Evolutionary conservation across 208 protist genomes (phyloP).

Genomic region (Trypanosoma congolense): DNA sequence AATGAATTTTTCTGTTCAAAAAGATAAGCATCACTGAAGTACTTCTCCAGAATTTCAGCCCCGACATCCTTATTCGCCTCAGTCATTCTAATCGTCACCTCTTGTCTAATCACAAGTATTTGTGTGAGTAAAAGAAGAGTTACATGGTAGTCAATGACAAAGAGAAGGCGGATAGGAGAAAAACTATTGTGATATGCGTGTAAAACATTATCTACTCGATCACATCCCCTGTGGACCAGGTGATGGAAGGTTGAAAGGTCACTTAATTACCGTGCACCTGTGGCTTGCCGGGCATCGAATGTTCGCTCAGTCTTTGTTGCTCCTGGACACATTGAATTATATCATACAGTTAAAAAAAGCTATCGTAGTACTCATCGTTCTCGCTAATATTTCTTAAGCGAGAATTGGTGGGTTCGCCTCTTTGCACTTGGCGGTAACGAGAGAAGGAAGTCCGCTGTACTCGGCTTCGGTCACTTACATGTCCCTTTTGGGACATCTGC

Average conservation of each 20-base stretch:
- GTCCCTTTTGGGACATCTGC: neutral
- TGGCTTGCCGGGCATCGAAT: neutral
- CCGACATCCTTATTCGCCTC: slow-evolving; percentile 3
- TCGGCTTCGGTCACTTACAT: neutral
- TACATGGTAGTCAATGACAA: slow-evolving; percentile 3
- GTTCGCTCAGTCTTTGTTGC: neutral
- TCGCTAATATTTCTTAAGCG: neutral
- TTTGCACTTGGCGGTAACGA: neutral
- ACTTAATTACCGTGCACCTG: no score
- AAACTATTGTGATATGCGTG: no score
- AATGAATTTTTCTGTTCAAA: slow-evolving; percentile 28
- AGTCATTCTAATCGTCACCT: slow-evolving; percentile 7
- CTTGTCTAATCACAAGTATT: neutral
- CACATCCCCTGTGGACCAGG: no score
- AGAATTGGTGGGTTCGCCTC: neutral
- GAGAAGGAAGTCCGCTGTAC: neutral
- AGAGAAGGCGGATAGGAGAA: no score
- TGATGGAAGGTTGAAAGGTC: no score
- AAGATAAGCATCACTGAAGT: slow-evolving; percentile 25
- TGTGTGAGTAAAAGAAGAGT: slow-evolving; percentile 11
- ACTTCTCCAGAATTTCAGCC: slow-evolving; percentile 16
- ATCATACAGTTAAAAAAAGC: slow-evolving; percentile 3
- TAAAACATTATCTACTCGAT: no score
- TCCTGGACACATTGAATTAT: neutral
- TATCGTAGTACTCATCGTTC: neutral